A percentile compares a stretch with the other conserved stretches of the same genome.
These are phyloP conservation scores for Baorangia bicolor DNA, from an alignment of 768 basidiomycete genomes.

Conservation along the genomic window DNA sequence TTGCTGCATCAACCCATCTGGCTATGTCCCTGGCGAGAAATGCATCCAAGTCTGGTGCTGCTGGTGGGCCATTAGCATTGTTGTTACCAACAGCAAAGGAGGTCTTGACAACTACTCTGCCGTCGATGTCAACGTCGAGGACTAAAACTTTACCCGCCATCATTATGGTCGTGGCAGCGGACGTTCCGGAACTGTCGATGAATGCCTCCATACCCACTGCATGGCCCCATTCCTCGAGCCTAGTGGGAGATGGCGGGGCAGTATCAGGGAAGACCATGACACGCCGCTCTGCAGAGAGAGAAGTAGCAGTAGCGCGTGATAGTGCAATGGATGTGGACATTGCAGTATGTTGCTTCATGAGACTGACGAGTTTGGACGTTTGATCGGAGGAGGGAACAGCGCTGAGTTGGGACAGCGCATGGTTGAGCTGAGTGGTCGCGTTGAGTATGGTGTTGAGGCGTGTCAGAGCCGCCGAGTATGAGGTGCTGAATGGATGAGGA, in stretches of 20 bases:
- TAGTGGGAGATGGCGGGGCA: slow-evolving; percentile 29
- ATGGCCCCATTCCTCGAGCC: slow-evolving; percentile 61
- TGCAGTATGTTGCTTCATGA: slow-evolving; percentile 64
- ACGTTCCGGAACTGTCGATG: slow-evolving; percentile 51
- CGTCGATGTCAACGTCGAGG: slow-evolving; percentile 66
- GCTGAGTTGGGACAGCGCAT: slow-evolving; percentile 51
- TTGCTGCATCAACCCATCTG: slow-evolving; percentile 52
- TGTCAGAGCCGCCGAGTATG: slow-evolving; percentile 19
- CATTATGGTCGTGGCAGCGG: slow-evolving; percentile 49
- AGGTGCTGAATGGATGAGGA: slow-evolving; percentile 29
- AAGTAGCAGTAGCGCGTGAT: slow-evolving; percentile 22
- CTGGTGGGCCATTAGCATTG: slow-evolving; percentile 47
- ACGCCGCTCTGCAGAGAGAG: slow-evolving; percentile 21
- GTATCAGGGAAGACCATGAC: slow-evolving; percentile 29
- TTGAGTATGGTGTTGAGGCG: slow-evolving; percentile 52
- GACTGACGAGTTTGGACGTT: slow-evolving; percentile 66
- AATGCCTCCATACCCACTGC: slow-evolving; percentile 74
- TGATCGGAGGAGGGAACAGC: slow-evolving; percentile 46
- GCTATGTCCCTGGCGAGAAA: slow-evolving; percentile 58
- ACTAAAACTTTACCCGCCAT: slow-evolving; percentile 82
- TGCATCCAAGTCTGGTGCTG: slow-evolving; percentile 49
- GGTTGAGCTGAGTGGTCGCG: slow-evolving; percentile 49
- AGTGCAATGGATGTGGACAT: slow-evolving; percentile 28
- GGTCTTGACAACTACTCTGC: slow-evolving; percentile 58
- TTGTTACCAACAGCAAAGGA: slow-evolving; percentile 60